Conservation (phyloP, 2,329 filamentous ascomycete species). For the Talaromyces marneffei region DNA sequence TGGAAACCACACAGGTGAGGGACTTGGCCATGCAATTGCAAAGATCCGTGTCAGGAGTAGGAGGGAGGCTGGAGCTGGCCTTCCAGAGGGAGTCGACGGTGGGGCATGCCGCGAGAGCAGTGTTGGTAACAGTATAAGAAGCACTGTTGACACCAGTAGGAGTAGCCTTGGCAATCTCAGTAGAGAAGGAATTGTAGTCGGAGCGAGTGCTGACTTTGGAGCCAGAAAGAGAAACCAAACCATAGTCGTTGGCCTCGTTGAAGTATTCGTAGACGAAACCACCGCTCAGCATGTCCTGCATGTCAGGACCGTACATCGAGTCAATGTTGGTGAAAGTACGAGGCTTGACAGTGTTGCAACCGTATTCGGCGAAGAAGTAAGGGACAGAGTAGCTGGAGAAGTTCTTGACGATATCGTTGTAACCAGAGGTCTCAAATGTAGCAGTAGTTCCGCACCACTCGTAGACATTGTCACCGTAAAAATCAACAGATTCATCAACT, state of each 20-base stretch:
- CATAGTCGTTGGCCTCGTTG: slow-evolving; percentile 84
- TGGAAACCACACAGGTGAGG: slow-evolving; percentile 63
- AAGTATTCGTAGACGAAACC: slow-evolving; percentile 99
- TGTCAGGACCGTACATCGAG: slow-evolving; percentile 71
- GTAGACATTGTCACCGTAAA: slow-evolving; percentile 99
- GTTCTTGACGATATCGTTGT: slow-evolving; percentile 74
- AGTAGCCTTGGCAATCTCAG: slow-evolving; percentile 61
- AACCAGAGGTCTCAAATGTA: slow-evolving; percentile 74
- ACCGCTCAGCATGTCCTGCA: slow-evolving; percentile 85
- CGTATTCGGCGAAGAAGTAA: slow-evolving; percentile 98
- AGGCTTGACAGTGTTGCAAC: slow-evolving; percentile 71
- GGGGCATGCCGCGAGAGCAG: slow-evolving; percentile 65
- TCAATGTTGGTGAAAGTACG: slow-evolving; percentile 81
- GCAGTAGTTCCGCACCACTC: slow-evolving; percentile 87
- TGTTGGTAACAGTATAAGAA: slow-evolving; percentile 70
- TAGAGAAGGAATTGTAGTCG: slow-evolving; percentile 69
- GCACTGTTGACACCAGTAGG: slow-evolving; percentile 61
- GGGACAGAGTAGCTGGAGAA: slow-evolving; percentile 87
- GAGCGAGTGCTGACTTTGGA: slow-evolving; percentile 59
- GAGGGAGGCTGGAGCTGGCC: slow-evolving; percentile 65
- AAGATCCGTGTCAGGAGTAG: slow-evolving; percentile 68
- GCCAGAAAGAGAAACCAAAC: slow-evolving; percentile 43
- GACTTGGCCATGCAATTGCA: slow-evolving; percentile 81
- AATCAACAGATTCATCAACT: slow-evolving; percentile 68
- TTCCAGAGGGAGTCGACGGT: slow-evolving; percentile 59